Evolutionary conservation across 495 filamentous ascomycete genomes (phyloP), one percentile per base, ranked within the genome.

Genomic region (Parathielavia hyrcaniae): DNA sequence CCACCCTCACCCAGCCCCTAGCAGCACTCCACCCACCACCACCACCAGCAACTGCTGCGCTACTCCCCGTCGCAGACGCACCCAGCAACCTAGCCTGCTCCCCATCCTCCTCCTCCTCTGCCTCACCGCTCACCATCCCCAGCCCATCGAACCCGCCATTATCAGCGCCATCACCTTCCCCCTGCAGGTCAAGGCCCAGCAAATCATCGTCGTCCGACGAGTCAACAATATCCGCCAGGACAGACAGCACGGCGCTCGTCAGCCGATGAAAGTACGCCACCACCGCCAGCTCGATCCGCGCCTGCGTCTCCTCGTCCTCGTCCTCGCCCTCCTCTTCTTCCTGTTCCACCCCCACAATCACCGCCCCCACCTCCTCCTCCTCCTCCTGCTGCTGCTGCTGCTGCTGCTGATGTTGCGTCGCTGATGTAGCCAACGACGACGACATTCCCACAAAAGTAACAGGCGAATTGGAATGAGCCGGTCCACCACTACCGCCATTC

Each of bases 251-350:
- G 49, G 83, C 76, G 0, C 82, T 80, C 1, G 92, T 97, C 32
- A 93, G 71, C 5, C 90, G 83, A 68, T 95, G 93, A 75, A 98
- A 98, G 69, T 93, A 97, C 0, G 88, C 87, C 44, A 97, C 87
- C 26, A 96, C 75, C 4, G 88, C 84, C 64, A 92, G 83, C 68
- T 93, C 90, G 39, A 67, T 34, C 34, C 69, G 57, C 44, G 73
- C 74, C 60, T 67, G 67, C 17, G 72, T 65, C 12, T 64, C 67
- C 32, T 59, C 67, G 36, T 55, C 62, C 41, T 58, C 69, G 34
- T 55, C 62, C 34, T 56, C 68, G 38, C 49, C 63, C 30, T 16
- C 50, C 22, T 57, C 60, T 5, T 17, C 53, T 1, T 4, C 58
- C 65, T 20, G 2, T 6, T 3, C 26, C 26, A 3, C 26, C 26